phyloP scores from a whole-genome alignment of 768 basidiomycete genomes.

The Suillus cothurnatus region DNA sequence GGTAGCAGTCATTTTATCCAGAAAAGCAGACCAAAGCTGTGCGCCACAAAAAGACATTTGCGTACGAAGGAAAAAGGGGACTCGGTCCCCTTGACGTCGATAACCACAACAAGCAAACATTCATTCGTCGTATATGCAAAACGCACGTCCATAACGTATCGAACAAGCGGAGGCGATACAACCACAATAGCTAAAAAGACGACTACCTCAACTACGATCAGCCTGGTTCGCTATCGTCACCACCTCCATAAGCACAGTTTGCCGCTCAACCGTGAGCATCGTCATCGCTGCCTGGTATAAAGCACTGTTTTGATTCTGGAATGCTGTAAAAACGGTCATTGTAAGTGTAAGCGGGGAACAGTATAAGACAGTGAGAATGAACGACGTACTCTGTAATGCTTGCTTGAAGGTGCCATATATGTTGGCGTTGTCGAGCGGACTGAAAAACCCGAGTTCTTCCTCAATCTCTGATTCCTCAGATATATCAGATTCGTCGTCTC shows the following conservation, averaged over 20 bases:
- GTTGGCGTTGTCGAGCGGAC: slow-evolving; percentile 78
- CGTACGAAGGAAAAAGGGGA: not conserved
- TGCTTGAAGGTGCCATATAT: slow-evolving; percentile 79
- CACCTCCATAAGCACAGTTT: slow-evolving; percentile 41
- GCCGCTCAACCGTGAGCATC: slow-evolving; percentile 69
- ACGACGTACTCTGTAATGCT: slow-evolving; percentile 67
- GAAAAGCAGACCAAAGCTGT: too few relatives aligned
- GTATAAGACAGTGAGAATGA: not conserved
- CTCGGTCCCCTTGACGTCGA: too few relatives aligned
- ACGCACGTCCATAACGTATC: not conserved
- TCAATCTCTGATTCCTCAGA: slow-evolving; percentile 64
- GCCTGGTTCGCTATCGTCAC: not conserved
- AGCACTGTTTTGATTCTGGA: slow-evolving; percentile 72
- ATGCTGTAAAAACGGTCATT: slow-evolving; percentile 43
- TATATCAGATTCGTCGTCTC: slow-evolving; percentile 40
- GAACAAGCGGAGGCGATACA: not conserved
- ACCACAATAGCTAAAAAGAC: not conserved
- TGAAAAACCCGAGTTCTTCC: slow-evolving; percentile 86
- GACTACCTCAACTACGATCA: not conserved
- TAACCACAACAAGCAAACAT: not conserved
- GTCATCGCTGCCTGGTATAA: slow-evolving; percentile 47
- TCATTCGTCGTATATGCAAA: not conserved
- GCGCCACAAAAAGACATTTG: not conserved
- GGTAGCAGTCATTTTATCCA: too few relatives aligned
- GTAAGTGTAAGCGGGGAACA: slow-evolving; percentile 13